Evolutionary conservation across 139 green algal species (phyloP).

Genomic region (Ettlia oleoabundans): DNA sequence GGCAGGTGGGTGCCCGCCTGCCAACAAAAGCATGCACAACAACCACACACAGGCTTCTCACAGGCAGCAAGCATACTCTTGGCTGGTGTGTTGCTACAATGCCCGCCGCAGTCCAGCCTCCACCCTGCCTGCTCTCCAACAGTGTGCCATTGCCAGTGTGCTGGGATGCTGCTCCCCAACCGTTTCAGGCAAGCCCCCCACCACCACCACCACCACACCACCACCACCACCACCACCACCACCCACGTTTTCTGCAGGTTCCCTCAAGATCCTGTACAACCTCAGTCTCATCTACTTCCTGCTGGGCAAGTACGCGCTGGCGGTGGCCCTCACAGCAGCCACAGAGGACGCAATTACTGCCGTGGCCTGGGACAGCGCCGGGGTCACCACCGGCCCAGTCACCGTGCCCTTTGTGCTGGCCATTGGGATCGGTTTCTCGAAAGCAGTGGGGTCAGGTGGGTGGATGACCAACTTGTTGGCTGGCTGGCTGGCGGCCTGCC

Average conservation of each 20-base stretch:
- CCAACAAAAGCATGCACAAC: not conserved
- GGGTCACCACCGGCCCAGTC: conserved; percentile 33
- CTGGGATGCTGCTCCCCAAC: too few species aligned
- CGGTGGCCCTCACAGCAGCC: conserved; percentile 38
- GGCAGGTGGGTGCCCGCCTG: conserved; percentile 37
- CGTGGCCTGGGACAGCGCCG: conserved; percentile 56
- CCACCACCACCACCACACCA: not conserved
- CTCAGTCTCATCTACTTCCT: conserved; percentile 61
- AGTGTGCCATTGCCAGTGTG: too few species aligned
- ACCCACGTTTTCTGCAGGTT: conserved; percentile 47
- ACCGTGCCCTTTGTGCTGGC: conserved; percentile 53
- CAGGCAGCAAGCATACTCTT: too few species aligned
- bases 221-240: not conserved
- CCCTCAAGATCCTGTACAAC: conserved; percentile 57
- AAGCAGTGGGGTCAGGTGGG: not conserved
- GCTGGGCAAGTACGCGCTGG: conserved; percentile 56
- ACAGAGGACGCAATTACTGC: conserved; percentile 48
- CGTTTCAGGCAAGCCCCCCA: too few species aligned
- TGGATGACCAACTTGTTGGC: not conserved
- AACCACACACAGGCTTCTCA: too few species aligned
- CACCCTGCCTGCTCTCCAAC: too few species aligned
- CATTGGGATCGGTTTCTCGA: conserved; percentile 33
- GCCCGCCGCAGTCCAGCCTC: too few species aligned
- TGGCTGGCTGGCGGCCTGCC: too few species aligned
- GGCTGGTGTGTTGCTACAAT: too few species aligned